Evolutionary conservation across 2,329 filamentous ascomycete species (phyloP), one percentile per base, ranked within the genome.

Genomic region (Venturia effusa): DNA sequence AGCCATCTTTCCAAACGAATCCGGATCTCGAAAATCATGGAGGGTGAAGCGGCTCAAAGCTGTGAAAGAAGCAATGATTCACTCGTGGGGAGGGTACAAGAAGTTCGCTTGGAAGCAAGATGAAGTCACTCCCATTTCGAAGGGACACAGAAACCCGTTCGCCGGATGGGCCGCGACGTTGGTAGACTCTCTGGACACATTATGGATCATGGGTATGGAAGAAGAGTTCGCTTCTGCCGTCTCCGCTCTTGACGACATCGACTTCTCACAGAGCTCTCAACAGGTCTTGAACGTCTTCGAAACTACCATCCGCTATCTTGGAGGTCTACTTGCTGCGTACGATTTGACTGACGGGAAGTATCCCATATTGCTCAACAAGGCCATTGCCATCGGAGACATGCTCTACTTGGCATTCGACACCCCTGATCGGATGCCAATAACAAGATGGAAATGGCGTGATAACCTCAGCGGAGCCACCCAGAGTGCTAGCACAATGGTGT

Each of bases 141-240:
- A 80, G 48, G 69, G 70, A n/a, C 75, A 70, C 22, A 80, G 77
- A 64, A 77, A 81, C 64, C 72, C 74, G 0, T 83, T 83, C 68
- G 80, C 81, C 11, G 79, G 80, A 30, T 84, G 82, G 78, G 83
- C 78, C 0, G 84, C 83, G 2, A 85, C 84, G 0, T 71, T 87
- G 61, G 79, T 87, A 30, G 85, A 88, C 69, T 74, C 79, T 0
- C 76, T 87, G 61, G 84, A 87, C 66, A 85, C 84, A 0, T 78
- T 87, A 2, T 82, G 80, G 77, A 86, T 88, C 57, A 85, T 87
- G 83, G 83, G 74, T 7, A 71, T 86, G 51, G 73, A 78, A 39
- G 74, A 80, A 1, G 84, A 87, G 39, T 86, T 87, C 67, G 73
- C 79, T 61, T 71, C 79, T 24, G 83, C 84, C 4, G 78, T 81